Percentiles rank a stretch among this genome's conserved stretches.
phyloP scores from a whole-genome alignment of 2,329 filamentous ascomycete genomes.

The Xylaria sp. region DNA sequence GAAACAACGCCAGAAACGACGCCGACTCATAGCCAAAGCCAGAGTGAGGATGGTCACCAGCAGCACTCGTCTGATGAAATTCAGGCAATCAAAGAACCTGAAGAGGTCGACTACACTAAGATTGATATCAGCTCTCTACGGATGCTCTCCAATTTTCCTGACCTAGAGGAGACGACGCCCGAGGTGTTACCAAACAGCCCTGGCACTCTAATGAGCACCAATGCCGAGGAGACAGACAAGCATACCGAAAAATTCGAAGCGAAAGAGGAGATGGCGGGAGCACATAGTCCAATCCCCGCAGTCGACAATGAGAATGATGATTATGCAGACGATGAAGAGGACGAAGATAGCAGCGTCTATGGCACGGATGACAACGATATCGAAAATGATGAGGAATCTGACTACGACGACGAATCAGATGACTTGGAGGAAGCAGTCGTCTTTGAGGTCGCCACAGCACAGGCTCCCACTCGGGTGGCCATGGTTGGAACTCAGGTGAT shows the following conservation, averaged over 20 bases:
- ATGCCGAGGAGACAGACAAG: conserved; percentile 3
- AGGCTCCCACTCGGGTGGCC: conserved; percentile 66
- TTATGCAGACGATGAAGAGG: conserved; percentile 33
- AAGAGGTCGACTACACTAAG: conserved; percentile 69
- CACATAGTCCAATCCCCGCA: conserved; percentile 13
- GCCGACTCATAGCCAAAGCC: conserved; percentile 55
- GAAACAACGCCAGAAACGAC: conserved; percentile 65
- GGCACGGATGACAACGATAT: conserved; percentile 50
- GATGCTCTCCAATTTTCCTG: conserved; percentile 56
- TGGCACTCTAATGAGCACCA: conserved; percentile 18
- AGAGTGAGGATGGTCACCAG: conserved; percentile 63
- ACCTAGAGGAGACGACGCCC: conserved; percentile 48
- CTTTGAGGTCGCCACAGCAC: conserved; percentile 71
- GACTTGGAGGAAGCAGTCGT: conserved; percentile 73
- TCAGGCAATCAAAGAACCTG: conserved; percentile 53
- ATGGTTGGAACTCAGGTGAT: conserved; percentile 73
- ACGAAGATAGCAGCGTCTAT: conserved; percentile 40
- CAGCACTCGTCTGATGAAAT: conserved; percentile 55
- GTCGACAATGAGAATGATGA: conserved; percentile 16
- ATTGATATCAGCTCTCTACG: conserved; percentile 64
- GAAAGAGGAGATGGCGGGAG: conserved; percentile 23
- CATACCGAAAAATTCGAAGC: not conserved
- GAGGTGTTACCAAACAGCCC: conserved; percentile 35
- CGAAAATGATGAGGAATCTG: conserved; percentile 48
- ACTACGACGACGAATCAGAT: conserved; percentile 57